Evolutionary conservation across 495 filamentous ascomycete genomes (phyloP).

Genomic region (Aspergillus cristatus): DNA sequence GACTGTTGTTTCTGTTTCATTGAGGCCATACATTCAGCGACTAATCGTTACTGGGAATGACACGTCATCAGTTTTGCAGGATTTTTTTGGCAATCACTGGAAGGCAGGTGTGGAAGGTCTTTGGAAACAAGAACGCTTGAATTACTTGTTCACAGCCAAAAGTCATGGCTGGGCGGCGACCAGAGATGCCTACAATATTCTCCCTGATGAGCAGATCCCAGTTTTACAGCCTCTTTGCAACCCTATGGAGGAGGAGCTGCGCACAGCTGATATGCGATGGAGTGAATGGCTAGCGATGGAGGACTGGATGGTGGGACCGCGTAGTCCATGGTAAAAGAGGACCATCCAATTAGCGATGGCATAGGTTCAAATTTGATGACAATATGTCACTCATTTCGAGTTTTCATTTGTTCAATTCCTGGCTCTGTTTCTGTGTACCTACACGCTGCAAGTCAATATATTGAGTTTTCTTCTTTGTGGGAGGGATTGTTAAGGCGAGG

Average conservation of each 20-base stretch:
- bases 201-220: conserved; percentile 67
- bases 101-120: conserved; percentile 62
- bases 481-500: too few species aligned
- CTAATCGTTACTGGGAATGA: conserved; percentile 85
- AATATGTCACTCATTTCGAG: too few species aligned
- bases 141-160: conserved; percentile 95
- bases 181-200: conserved; percentile 80
- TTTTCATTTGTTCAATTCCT: too few species aligned
- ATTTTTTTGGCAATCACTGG: conserved; percentile 92
- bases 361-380: too few species aligned
- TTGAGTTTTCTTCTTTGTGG: too few species aligned
- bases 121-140: conserved; percentile 77
- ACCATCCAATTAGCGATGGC: too few species aligned
- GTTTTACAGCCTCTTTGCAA: conserved; percentile 71
- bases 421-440: too few species aligned
- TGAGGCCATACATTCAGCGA: conserved; percentile 80
- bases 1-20: conserved; percentile 36
- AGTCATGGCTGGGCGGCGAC: conserved; percentile 79
- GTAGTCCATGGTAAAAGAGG: conserved; percentile 39
- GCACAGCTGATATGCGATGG: conserved; percentile 70
- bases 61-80: conserved; percentile 62
- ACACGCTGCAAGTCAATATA: too few species aligned
- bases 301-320: conserved; percentile 83
- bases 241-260: conserved; percentile 69
- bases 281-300: conserved; percentile 90